A percentile compares a stretch with the other conserved stretches of the same genome.
Evolutionary conservation across 192 early-diverging fungal genomes (phyloP).

Genomic region (Paraglomus occultum): DNA sequence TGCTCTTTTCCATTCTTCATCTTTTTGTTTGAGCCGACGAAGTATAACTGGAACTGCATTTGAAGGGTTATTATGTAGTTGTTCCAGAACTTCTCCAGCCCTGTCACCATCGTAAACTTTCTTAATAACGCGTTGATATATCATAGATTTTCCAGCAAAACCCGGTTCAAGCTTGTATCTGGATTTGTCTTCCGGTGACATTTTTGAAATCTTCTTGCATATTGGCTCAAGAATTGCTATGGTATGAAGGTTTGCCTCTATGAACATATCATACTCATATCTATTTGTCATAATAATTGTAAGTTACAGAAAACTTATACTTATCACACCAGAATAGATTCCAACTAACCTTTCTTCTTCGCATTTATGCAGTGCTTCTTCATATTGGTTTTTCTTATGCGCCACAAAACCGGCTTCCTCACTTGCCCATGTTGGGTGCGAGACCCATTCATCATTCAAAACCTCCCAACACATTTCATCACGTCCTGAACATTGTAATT

Average conservation of each 20-base stretch:
- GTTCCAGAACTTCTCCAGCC: slow-evolving; percentile 86
- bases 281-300: slow-evolving; percentile 24
- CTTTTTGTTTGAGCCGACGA: slow-evolving; percentile 95
- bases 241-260: slow-evolving; percentile 87
- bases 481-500: slow-evolving; percentile 81
- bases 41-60: slow-evolving; percentile 92
- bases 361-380: slow-evolving; percentile 92
- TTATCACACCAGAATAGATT: not conserved
- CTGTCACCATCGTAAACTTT: slow-evolving; percentile 91
- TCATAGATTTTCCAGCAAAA: slow-evolving; percentile 81
- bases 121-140: slow-evolving; percentile 91
- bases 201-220: slow-evolving; percentile 71
- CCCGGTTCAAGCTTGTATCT: slow-evolving; percentile 73
- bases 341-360: slow-evolving; percentile 86
- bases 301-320: not conserved
- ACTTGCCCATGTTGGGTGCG: slow-evolving; percentile 88
- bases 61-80: slow-evolving; percentile 87
- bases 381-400: slow-evolving; percentile 88
- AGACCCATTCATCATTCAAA: slow-evolving; percentile 94
- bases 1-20: slow-evolving; percentile 95
- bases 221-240: slow-evolving; percentile 92
- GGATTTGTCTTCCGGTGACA: slow-evolving; percentile 75
- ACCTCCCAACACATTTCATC: slow-evolving; percentile 91
- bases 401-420: slow-evolving; percentile 89
- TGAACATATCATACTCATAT: slow-evolving; percentile 95